Evolutionary conservation across 2,329 filamentous ascomycete species (phyloP).

Genomic region (Ceratocystis colombiana): DNA sequence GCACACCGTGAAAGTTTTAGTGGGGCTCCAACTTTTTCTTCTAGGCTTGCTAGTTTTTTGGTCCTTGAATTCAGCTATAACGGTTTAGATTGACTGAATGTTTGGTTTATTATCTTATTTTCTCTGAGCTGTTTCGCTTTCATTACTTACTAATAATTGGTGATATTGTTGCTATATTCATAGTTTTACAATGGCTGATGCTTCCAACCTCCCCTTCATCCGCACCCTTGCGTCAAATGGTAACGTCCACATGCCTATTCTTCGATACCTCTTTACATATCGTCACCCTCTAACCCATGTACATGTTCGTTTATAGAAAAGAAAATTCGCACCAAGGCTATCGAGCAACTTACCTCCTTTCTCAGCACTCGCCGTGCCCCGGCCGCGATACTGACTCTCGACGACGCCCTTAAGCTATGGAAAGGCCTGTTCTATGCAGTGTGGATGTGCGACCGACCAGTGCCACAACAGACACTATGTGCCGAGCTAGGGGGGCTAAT

Average conservation of each 20-base stretch:
- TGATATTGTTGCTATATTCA: background rate
- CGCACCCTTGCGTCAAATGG: constrained; percentile 77
- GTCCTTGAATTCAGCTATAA: background rate
- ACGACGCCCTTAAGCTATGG: constrained; percentile 82
- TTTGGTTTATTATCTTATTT: background rate
- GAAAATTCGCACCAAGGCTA: constrained; percentile 63
- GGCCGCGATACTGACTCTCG: constrained; percentile 42
- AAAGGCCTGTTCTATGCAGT: constrained; percentile 88
- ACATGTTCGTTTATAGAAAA: constrained; percentile 48
- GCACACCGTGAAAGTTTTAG: constrained; percentile 24
- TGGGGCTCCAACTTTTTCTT: constrained; percentile 24
- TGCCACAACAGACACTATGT: constrained; percentile 77
- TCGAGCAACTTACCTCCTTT: constrained; percentile 67
- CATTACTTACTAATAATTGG: background rate
- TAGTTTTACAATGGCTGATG: constrained; percentile 33
- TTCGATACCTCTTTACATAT: background rate
- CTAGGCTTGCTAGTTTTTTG: constrained; percentile 2
- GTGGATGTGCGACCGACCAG: constrained; percentile 85
- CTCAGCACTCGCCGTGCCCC: constrained; percentile 45
- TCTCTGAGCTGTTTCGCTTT: background rate
- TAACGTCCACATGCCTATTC: constrained; percentile 33
- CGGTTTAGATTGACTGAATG: background rate
- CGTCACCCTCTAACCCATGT: background rate
- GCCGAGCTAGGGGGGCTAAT: constrained; percentile 61
- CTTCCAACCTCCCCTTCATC: constrained; percentile 59